A percentile compares a stretch with the other conserved stretches of the same genome.
Evolutionary conservation across 305 asterid genomes (phyloP).

Genomic region (Galium porrigens): DNA sequence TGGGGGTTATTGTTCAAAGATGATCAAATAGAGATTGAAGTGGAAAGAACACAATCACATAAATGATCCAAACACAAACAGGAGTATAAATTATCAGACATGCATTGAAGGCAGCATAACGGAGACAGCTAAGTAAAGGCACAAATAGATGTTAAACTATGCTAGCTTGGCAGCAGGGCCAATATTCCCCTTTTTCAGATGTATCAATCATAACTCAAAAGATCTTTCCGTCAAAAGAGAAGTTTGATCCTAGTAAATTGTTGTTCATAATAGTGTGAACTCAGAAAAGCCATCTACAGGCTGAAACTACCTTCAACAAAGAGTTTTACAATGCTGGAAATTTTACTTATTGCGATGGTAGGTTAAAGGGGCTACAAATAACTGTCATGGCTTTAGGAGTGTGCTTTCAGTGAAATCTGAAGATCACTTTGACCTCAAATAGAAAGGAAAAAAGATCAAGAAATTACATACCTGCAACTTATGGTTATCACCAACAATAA

Average conservation of each 20-base stretch:
- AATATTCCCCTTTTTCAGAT: neutral
- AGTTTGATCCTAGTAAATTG: neutral
- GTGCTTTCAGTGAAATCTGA: neutral
- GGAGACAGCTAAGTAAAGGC: neutral
- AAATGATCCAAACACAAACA: neutral
- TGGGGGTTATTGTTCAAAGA: neutral
- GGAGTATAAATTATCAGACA: neutral
- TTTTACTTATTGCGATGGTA: neutral
- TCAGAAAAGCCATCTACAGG: neutral
- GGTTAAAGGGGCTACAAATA: neutral
- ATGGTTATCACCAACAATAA: conserved; percentile 96
- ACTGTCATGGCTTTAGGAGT: neutral
- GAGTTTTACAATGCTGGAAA: neutral
- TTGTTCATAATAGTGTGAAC: neutral
- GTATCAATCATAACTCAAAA: neutral
- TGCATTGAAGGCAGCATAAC: neutral
- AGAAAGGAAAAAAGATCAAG: neutral
- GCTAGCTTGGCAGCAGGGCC: neutral
- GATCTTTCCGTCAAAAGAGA: neutral
- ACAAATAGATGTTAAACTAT: neutral
- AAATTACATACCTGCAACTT: conserved; percentile 65
- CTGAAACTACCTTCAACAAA: neutral
- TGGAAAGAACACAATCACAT: neutral
- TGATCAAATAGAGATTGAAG: neutral
- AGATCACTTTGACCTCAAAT: neutral